Evolutionary conservation across 2,329 filamentous ascomycete genomes (phyloP), one percentile per base, ranked within the genome.

Genomic region (Microdochium bolleyi): DNA sequence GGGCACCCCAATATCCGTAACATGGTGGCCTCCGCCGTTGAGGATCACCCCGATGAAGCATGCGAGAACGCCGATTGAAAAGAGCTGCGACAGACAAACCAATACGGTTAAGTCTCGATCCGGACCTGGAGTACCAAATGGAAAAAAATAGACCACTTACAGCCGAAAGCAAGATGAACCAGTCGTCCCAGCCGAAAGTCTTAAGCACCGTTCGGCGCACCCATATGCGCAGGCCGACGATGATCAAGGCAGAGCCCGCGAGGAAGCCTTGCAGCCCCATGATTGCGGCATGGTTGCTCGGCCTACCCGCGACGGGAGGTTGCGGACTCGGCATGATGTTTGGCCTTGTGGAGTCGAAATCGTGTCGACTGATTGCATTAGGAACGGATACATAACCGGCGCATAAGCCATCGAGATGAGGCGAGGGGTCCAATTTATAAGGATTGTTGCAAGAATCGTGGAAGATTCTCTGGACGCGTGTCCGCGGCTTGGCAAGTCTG

Each of bases 181-280:
- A 21, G 19, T 55, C 54, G 37, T 55, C 54, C 8, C 51, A 22
- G 3, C 54, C 52, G 19, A 55, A 49, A 11, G 49, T 52, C 27
- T 55, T 55, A 25, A 55, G 51, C 32, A 55, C 49, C 22, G 38
- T 24, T 11, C 50, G 49, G 22, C 54, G 52, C 4, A 55, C 50
- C 49, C 50, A 55, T 5, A 55, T 32, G 16, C 54, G 51, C 24
- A 55, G 27, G 19, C 32, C 25, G 14, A 52, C 50, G n/a, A 49
- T 51, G 34, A 41, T 19, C 8, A 52, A 51, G 14, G 41, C 3
- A 19, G 22, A 8, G 21, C n/a, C 41, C 16, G 41, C 19, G 10
- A 46, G 41, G 41, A 46, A 46, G 19, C 41, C 41, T 22, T 46
- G 41, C 16, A 46, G 13, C 41, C n/a, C 41, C 41, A 46, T 46